Conservation (phyloP, 176 grass and related monocot species). For the Hordeum vulgare region DNA sequence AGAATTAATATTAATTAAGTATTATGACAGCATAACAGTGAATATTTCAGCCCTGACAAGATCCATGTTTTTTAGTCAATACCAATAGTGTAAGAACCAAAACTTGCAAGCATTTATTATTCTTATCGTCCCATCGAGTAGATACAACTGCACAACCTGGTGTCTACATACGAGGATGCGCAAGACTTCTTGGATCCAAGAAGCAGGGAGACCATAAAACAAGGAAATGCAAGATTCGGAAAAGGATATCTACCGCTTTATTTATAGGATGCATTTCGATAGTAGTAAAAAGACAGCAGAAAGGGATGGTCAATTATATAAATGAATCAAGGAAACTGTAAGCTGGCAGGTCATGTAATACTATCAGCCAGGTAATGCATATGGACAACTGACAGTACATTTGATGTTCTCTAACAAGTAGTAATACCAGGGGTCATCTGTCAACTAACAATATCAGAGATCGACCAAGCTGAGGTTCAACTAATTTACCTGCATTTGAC, state of each 20-base stretch:
- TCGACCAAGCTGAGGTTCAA: not conserved
- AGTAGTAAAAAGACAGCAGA: not conserved
- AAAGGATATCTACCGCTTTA: not conserved
- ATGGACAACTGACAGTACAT: not conserved
- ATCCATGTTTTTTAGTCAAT: not conserved
- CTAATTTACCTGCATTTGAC: not conserved
- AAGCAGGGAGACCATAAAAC: not conserved
- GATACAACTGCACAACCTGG: not conserved
- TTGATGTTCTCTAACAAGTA: not conserved
- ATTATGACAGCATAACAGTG: not conserved
- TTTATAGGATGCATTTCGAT: not conserved
- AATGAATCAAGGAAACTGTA: not conserved
- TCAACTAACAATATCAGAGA: not conserved
- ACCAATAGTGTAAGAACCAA: not conserved
- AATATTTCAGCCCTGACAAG: not conserved
- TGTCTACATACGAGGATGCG: not conserved
- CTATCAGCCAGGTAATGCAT: not conserved
- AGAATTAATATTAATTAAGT: not conserved
- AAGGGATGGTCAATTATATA: not conserved
- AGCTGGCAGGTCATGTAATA: not conserved
- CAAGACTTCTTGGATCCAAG: not conserved
- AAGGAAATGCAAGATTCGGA: not conserved
- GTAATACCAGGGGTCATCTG: not conserved
- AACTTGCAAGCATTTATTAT: not conserved
- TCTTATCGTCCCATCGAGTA: not conserved